Conservation (phyloP, 257 asterid genomes). For the Striga asiatica region DNA sequence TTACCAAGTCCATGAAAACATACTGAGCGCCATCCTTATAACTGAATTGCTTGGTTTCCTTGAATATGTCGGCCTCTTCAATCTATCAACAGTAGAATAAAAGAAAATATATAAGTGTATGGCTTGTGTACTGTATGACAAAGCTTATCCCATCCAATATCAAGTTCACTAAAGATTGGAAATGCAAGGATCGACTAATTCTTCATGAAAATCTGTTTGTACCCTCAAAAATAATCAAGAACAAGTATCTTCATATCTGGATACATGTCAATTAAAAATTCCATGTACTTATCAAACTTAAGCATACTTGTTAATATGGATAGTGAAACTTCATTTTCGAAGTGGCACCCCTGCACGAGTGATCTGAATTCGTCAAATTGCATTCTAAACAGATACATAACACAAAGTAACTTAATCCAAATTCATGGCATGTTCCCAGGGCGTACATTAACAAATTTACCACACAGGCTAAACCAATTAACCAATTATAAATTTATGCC, state of each 20-base stretch:
- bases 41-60: constrained; percentile 84
- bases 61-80: constrained; percentile 72
- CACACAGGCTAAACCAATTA: too few relatives aligned
- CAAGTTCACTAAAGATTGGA: constrained; percentile 7
- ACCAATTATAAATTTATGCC: too few relatives aligned
- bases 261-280: neutral
- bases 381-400: neutral
- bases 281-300: neutral
- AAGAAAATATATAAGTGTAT: neutral
- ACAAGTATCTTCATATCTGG: neutral
- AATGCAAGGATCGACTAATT: neutral
- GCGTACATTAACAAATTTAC: too few relatives aligned
- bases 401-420: too few relatives aligned
- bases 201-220: neutral
- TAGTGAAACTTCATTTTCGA: neutral
- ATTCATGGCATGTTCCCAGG: too few relatives aligned
- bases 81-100: constrained; percentile 35
- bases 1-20: constrained; percentile 96
- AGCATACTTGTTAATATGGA: neutral
- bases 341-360: neutral
- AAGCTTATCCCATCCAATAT: neutral
- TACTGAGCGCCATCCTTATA: constrained; percentile 84
- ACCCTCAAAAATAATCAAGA: neutral
- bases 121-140: neutral
- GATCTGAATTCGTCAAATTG: neutral